Evolutionary conservation across 192 early-diverging fungal genomes (phyloP).

Genomic region (Funneliformis mosseae): DNA sequence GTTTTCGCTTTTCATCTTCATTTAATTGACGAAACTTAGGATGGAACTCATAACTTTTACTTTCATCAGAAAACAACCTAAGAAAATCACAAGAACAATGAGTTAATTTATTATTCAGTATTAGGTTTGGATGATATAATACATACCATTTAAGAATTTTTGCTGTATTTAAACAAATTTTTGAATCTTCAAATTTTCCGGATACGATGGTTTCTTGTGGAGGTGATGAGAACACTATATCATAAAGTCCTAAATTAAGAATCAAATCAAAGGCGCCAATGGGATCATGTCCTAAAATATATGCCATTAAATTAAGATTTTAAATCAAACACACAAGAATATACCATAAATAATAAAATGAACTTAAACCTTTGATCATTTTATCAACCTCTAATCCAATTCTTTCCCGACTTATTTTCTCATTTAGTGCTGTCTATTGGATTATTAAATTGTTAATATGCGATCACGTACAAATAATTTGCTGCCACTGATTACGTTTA

Average conservation of each 20-base stretch:
- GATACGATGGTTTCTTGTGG: slow-evolving; percentile 27
- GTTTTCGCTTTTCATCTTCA: slow-evolving; percentile 38
- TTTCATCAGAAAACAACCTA: slow-evolving; percentile 26
- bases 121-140: slow-evolving; percentile 7
- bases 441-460: not conserved
- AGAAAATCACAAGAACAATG: slow-evolving; percentile 32
- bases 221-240: slow-evolving; percentile 51
- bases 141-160: slow-evolving; percentile 51
- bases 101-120: slow-evolving; percentile 24
- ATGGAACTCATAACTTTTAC: slow-evolving; percentile 32
- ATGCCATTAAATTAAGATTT: not conserved
- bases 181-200: slow-evolving; percentile 36
- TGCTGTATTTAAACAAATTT: slow-evolving; percentile 43
- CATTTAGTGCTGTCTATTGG: slow-evolving; percentile 57
- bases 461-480: not conserved
- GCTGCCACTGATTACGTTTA: not conserved
- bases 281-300: slow-evolving; percentile 39
- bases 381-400: slow-evolving; percentile 93
- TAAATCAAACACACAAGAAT: not conserved
- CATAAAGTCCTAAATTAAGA: slow-evolving; percentile 45
- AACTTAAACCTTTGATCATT: slow-evolving; percentile 69
- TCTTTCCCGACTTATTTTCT: slow-evolving; percentile 90
- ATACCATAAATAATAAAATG: not conserved
- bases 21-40: not conserved
- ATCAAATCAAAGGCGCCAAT: slow-evolving; percentile 44